A percentile compares a stretch with the other conserved stretches of the same genome.
phyloP scores from a whole-genome alignment of 2,329 filamentous ascomycete species.

The Tolypocladium endophyticum region DNA sequence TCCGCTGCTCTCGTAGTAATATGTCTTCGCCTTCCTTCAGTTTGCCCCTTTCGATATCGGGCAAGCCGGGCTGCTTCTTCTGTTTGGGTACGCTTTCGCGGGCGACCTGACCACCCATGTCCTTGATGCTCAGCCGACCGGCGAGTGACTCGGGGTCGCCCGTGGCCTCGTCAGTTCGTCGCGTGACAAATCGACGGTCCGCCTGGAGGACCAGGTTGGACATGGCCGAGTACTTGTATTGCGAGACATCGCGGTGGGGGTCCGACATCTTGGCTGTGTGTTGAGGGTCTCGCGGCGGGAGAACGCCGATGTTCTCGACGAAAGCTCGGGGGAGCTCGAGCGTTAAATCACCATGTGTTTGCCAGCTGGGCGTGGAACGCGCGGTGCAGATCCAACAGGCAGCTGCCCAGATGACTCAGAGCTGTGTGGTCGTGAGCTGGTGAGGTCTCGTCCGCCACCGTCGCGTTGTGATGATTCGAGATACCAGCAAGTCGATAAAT shows the following conservation, averaged over 20 bases:
- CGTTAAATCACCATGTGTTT: conserved; percentile 24
- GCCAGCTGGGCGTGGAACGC: conserved; percentile 8
- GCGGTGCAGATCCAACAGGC: conserved; percentile 4
- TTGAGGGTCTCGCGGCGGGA: conserved; percentile 13
- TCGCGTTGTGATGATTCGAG: neutral
- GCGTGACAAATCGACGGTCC: conserved; percentile 89
- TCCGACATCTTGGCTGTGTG: conserved; percentile 54
- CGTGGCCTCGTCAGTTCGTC: conserved; percentile 87
- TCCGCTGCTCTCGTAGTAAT: conserved; percentile 72
- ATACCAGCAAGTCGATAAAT: conserved; percentile 22
- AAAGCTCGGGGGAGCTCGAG: conserved; percentile 21
- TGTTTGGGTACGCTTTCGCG: conserved; percentile 72
- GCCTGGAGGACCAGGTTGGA: conserved; percentile 99
- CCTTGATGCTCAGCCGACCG: conserved; percentile 81
- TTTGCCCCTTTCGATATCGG: conserved; percentile 63
- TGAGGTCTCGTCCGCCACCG: conserved; percentile 7
- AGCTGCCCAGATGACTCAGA: conserved; percentile 8
- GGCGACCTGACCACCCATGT: conserved; percentile 83
- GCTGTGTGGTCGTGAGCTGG: conserved; percentile 12
- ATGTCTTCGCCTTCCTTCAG: conserved; percentile 76
- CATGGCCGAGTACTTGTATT: conserved; percentile 99
- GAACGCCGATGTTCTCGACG: conserved; percentile 26
- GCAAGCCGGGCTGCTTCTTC: conserved; percentile 61
- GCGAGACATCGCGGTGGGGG: conserved; percentile 72
- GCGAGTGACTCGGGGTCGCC: conserved; percentile 96